Evolutionary conservation across 345 rosid genomes (phyloP).

Genomic region (Syzygium oleosum): DNA sequence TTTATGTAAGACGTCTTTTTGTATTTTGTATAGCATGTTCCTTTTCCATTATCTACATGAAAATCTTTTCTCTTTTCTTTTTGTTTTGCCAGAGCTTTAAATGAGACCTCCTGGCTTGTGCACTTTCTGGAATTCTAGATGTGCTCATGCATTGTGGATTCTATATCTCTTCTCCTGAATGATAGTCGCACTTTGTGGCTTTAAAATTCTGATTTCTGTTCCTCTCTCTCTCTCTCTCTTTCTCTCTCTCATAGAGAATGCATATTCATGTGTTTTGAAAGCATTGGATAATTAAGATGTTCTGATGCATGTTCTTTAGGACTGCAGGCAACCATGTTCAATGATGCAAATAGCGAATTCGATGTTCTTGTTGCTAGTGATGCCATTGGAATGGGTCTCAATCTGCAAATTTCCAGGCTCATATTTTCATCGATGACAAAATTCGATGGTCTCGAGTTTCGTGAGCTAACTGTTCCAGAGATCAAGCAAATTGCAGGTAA

Average conservation of each 20-base stretch:
- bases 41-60: background rate
- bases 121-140: no score
- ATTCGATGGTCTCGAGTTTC: constrained; percentile 61
- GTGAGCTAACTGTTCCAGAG: constrained; percentile 72
- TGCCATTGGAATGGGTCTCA: constrained; percentile 98
- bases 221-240: background rate
- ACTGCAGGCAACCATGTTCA: constrained; percentile 86
- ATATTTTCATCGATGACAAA: constrained; percentile 75
- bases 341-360: constrained; percentile 69
- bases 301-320: constrained; percentile 9
- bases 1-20: background rate
- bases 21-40: background rate
- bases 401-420: constrained; percentile 82
- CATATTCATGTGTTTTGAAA: background rate
- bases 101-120: background rate
- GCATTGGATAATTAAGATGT: background rate
- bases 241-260: background rate
- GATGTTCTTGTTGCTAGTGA: constrained; percentile 99
- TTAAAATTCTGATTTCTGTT: background rate
- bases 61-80: background rate
- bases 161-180: background rate
- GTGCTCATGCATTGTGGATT: background rate
- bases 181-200: background rate
- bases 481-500: constrained; percentile 94
- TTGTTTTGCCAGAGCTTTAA: background rate